Percentiles rank a stretch among this genome's conserved stretches.
These are phyloP conservation scores for Hyphodiscus sp. DNA, from an alignment of 2,329 filamentous ascomycete species.

Conservation along the genomic window DNA sequence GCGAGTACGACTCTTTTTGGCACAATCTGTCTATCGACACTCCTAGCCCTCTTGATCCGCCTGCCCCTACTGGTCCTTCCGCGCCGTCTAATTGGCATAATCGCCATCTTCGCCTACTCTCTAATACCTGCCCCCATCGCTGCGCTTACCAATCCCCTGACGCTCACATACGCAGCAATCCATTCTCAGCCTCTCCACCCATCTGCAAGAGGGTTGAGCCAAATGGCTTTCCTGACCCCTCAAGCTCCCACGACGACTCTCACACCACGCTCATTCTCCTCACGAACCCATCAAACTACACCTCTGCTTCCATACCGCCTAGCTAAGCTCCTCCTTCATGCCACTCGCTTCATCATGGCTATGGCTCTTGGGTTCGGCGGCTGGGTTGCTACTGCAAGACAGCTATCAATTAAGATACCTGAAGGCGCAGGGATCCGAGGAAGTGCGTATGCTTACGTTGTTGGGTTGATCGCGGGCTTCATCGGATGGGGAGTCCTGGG, in stretches of 20 bases:
- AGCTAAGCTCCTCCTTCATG: slow-evolving; percentile 84
- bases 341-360: slow-evolving; percentile 86
- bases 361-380: slow-evolving; percentile 85
- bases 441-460: slow-evolving; percentile 89
- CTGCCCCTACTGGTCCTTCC: slow-evolving; percentile 82
- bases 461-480: slow-evolving; percentile 84
- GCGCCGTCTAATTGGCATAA: slow-evolving; percentile 54
- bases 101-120: slow-evolving; percentile 66
- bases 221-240: slow-evolving; percentile 74
- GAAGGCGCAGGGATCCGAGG: slow-evolving; percentile 54
- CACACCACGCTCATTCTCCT: slow-evolving; percentile 47
- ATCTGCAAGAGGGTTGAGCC: slow-evolving; percentile 71
- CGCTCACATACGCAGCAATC: slow-evolving; percentile 87
- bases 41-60: slow-evolving; percentile 73
- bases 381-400: slow-evolving; percentile 90
- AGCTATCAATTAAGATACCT: slow-evolving; percentile 56
- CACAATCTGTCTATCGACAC: slow-evolving; percentile 81
- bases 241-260: slow-evolving; percentile 68
- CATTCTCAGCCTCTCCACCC: slow-evolving; percentile 77
- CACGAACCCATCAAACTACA: slow-evolving; percentile 36
- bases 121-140: slow-evolving; percentile 81
- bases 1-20: slow-evolving; percentile 83
- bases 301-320: slow-evolving; percentile 81
- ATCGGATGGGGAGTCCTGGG: slow-evolving; percentile 93
- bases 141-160: slow-evolving; percentile 82